phyloP scores from a whole-genome alignment of 352 stramenopile species.

The Globisporangium viniferum region DNA sequence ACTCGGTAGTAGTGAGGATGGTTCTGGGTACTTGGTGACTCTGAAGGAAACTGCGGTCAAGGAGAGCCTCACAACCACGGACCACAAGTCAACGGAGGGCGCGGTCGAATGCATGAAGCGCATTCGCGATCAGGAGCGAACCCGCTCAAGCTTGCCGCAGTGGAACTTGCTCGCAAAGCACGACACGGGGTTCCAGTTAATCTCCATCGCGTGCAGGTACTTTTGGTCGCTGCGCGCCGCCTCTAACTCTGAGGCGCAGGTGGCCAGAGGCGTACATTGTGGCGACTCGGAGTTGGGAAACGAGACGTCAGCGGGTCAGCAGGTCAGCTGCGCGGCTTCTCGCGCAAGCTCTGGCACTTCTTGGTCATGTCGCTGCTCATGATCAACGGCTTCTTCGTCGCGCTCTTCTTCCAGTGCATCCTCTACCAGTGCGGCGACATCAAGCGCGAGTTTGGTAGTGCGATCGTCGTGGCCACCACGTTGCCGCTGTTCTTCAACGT shows the following conservation, averaged over 20 bases:
- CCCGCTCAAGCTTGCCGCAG: background rate
- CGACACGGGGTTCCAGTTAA: conserved; percentile 31
- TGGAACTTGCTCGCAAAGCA: conserved; percentile 1
- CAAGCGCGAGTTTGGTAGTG: conserved; percentile 13
- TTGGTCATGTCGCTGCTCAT: conserved; percentile 55
- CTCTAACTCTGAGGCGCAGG: background rate
- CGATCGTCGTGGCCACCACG: conserved; percentile 17
- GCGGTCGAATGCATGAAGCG: conserved; percentile 14
- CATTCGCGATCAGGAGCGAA: conserved; percentile 10
- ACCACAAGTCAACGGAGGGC: conserved; percentile 10
- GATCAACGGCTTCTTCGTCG: conserved; percentile 65
- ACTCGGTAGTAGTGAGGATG: conserved; percentile 17
- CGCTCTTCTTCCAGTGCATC: conserved; percentile 55
- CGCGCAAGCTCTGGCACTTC: conserved; percentile 61
- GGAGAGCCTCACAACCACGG: background rate
- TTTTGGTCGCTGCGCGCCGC: background rate
- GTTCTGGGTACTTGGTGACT: background rate
- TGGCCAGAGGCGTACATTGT: background rate
- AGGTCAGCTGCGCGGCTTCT: conserved; percentile 49
- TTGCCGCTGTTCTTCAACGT: conserved; percentile 55
- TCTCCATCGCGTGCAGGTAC: conserved; percentile 13
- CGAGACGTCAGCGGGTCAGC: background rate
- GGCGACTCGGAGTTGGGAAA: background rate
- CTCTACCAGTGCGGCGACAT: conserved; percentile 43
- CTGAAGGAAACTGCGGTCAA: conserved; percentile 1